Percentiles rank a stretch among this genome's conserved stretches.
Conservation (phyloP, 441 rosid genomes). For the Dalechampia spathulata region DNA sequence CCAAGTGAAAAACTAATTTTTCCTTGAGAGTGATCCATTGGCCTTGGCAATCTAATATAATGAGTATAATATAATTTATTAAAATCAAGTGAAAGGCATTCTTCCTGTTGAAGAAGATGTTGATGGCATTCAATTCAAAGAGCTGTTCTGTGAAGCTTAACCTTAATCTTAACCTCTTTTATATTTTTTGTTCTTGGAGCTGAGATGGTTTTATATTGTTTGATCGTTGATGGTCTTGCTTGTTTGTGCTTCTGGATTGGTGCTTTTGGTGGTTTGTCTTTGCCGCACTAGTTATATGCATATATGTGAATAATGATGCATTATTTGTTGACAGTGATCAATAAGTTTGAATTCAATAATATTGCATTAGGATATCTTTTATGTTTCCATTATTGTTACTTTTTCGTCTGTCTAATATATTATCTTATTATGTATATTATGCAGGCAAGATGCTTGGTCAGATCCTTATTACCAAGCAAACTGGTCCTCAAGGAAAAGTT, state of each 20-base stretch:
- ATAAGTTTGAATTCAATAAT: background rate
- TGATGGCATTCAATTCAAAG: too few species aligned
- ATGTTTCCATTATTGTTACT: background rate
- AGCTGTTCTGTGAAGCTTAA: too few species aligned
- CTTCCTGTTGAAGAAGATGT: background rate
- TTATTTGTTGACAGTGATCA: background rate
- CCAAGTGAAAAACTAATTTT: background rate
- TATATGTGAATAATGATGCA: background rate
- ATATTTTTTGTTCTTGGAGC: too few species aligned
- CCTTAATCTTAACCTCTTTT: too few species aligned
- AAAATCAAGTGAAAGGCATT: background rate
- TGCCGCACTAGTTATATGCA: background rate
- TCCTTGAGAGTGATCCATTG: background rate
- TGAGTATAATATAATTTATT: background rate
- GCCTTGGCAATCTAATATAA: background rate
- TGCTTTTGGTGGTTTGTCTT: background rate
- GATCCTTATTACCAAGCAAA: constrained; percentile 93
- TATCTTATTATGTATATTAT: constrained; percentile 7
- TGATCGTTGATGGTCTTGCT: background rate
- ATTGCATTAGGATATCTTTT: background rate
- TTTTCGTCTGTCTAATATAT: background rate
- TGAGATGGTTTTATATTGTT: background rate
- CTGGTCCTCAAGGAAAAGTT: constrained; percentile 96
- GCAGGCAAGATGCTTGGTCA: constrained; percentile 97
- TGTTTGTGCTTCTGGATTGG: too few species aligned